Evolutionary conservation across 306 rosid species (phyloP), one percentile per base, ranked within the genome.

Genomic region (Sicyos edulis): DNA sequence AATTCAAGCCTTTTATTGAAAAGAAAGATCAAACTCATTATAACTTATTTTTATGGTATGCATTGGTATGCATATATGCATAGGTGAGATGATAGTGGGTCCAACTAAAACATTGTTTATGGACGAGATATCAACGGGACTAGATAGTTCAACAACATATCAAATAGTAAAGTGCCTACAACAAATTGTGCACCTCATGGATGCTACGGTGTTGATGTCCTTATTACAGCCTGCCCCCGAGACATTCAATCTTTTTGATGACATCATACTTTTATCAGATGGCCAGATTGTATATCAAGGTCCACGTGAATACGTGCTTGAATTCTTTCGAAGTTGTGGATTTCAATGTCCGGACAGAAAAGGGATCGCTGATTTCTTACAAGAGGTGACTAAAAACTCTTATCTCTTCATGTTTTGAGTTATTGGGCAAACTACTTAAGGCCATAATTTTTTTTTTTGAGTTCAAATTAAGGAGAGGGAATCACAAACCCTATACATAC

Each of bases 181-280:
- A 26, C 99, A 93, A 64, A 78, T 93, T 0, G 93, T 85, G 0
- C 97, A 87, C 68, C 84, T 88, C 1, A 91, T 87, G 0, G 88
- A 91, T 57, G 97, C 82, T 47, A 93, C 99, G 0, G 74, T 93
- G 3, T 80, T 93, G 53, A 87, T 93, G 91, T 93, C 99, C 6
- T 64, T 93, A n/a, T 96, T 93, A 37, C 99, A 93, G 61, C 99
- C 99, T 0, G 96, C 99, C 61, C 99, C 99, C 0, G 99, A 93
- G 88, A 86, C 97, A 3, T 93, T 87, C 5, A 86, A 93, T 76
- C 91, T 93, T 2, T 93, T 93, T 20, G 99, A 93, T 76, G 99
- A 91, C 47, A 83, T 92, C 60, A 17, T 92, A 45, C 85, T 92
- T 6, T 17, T 92, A 68, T 87, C 96, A 0, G 97, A 91, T 79